Evolutionary conservation across 2,329 filamentous ascomycete genomes (phyloP).

Genomic region (Meredithiella fracta): DNA sequence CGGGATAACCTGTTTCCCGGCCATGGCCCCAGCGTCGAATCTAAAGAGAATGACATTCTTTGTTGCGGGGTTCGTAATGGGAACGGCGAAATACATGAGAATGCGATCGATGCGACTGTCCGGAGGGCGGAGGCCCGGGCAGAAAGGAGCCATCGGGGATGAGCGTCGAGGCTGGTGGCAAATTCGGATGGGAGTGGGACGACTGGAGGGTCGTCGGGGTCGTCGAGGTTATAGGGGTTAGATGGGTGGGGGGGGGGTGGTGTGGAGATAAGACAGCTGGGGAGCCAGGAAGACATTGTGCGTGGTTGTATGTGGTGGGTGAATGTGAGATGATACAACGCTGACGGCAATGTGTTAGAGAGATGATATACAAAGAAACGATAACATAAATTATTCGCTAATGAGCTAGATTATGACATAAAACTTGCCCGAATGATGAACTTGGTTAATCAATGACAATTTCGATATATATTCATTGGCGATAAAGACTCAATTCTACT

Average conservation of each 20-base stretch:
- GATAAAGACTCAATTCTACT: too few relatives aligned
- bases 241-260: constrained; percentile 1
- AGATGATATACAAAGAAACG: too few relatives aligned
- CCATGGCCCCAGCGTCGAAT: constrained; percentile 25
- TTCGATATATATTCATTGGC: too few relatives aligned
- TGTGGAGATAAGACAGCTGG: neutral
- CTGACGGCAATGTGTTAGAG: too few relatives aligned
- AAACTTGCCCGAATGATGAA: too few relatives aligned
- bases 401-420: too few relatives aligned
- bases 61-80: constrained; percentile 4
- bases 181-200: constrained; percentile 21
- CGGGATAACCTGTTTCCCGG: constrained; percentile 26
- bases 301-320: neutral
- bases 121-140: constrained; percentile 29
- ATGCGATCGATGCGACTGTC: constrained; percentile 28
- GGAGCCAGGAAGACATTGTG: constrained; percentile 3
- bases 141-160: constrained; percentile 28
- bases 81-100: constrained; percentile 16
- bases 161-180: constrained; percentile 28
- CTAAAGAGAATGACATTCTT: constrained; percentile 22
- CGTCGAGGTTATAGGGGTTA: neutral
- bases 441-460: too few relatives aligned
- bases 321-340: too few relatives aligned
- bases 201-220: constrained; percentile 3
- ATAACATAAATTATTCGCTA: too few relatives aligned